Evolutionary conservation across 331 rosid genomes (phyloP), one percentile per base, ranked within the genome.

Genomic region (Malus hybrid): DNA sequence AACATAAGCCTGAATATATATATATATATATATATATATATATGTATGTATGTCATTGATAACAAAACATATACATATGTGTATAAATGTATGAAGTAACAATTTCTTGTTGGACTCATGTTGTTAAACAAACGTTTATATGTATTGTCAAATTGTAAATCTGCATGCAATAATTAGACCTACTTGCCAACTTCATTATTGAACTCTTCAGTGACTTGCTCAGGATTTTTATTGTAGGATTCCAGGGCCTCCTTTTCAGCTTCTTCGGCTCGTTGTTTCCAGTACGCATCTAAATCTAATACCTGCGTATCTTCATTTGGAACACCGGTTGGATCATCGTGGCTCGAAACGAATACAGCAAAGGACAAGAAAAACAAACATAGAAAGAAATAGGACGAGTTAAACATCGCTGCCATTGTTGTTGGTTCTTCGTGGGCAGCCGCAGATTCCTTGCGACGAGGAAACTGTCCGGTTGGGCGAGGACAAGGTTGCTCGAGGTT

Each of bases 201-300:
- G 24, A 90, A 6, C 75, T 83, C 84, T 26, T 75, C 70, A 0
- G 91, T 77, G 69, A 87, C 80, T 1, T 58, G 56, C 52, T 15
- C 84, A 0, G 98, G 98, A 53, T 90, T 67, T 16, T 61, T 0
- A 9, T 61, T 19, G 63, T n/a, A 86, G 33, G 91, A 86, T 1
- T 58, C 29, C 0, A 13, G 7, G 80, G 82, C 85, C 5, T 6
- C 62, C 18, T 32, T 2, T 7, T 46, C n/a, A 32, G 96, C 93
- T 6, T 34, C 7, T 22, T 30, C 42, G 1, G 79, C 86, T 52
- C 86, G 80, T 18, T 16, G 19, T 70, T 77, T 66, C 97, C 97
- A 90, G 78, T 90, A 92, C 6, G 60, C 14, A 70, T 90, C 94
- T 32, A 71, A 81, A 19, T 30, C 46, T 6, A 62, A 2, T 62